These are phyloP conservation scores for Suillus subluteus DNA, from an alignment of 768 basidiomycete genomes.

Conservation along the genomic window DNA sequence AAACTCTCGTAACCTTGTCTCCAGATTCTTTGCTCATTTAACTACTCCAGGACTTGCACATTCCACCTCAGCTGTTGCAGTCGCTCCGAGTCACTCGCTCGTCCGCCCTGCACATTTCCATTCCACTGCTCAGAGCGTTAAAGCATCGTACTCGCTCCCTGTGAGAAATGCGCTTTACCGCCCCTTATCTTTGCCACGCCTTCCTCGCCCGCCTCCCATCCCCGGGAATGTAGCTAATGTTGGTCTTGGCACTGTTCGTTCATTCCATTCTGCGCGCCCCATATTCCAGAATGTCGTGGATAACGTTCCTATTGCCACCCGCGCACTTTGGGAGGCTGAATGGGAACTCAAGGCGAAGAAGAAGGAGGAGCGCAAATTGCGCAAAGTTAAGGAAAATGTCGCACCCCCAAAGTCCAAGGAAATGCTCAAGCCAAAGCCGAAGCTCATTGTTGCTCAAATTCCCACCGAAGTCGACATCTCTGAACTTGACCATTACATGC, in stretches of 20 bases:
- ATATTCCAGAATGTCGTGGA: constrained; percentile 81
- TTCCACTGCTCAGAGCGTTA: constrained; percentile 43
- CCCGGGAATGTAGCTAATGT: constrained; percentile 62
- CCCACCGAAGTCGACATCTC: constrained; percentile 28
- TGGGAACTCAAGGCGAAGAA: constrained; percentile 61
- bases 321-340: constrained; percentile 77
- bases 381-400: constrained; percentile 26
- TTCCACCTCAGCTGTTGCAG: constrained; percentile 23
- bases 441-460: constrained; percentile 11
- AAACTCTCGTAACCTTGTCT: constrained; percentile 57
- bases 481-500: constrained; percentile 69
- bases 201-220: constrained; percentile 59
- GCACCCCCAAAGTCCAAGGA: constrained; percentile 26
- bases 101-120: constrained; percentile 20
- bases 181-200: constrained; percentile 48
- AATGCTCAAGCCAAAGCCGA: constrained; percentile 31
- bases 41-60: constrained; percentile 54
- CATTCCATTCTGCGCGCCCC: constrained; percentile 73
- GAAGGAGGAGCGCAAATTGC: constrained; percentile 36
- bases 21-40: constrained; percentile 58
- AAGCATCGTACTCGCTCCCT: constrained; percentile 58
- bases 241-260: constrained; percentile 76
- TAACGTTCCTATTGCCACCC: constrained; percentile 76
- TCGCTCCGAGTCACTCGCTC: constrained; percentile 13
- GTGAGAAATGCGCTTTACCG: constrained; percentile 54